These are phyloP conservation scores for Effrenium voratum DNA, from an alignment of 73 alveolate species.

Conservation along the genomic window DNA sequence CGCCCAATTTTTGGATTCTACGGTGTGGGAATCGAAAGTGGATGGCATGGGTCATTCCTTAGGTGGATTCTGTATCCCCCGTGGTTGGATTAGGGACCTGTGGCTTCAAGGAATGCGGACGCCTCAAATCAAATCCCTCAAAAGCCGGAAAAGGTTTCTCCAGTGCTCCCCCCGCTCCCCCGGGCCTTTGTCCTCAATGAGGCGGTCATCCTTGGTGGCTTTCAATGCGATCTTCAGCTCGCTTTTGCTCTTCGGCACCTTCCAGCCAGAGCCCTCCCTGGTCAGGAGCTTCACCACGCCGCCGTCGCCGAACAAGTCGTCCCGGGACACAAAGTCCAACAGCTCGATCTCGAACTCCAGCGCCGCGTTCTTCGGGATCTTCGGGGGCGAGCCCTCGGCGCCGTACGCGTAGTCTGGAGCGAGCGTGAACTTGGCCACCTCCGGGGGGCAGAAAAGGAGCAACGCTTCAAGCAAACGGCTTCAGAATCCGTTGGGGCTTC, in stretches of 20 bases:
- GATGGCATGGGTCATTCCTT: no score
- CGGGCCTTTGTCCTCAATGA: conserved; percentile 56
- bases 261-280: conserved; percentile 95
- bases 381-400: conserved; percentile 95
- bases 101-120: no score
- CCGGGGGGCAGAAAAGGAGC: no score
- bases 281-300: conserved; percentile 91
- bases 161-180: neutral
- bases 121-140: no score
- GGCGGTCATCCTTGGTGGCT: conserved; percentile 22
- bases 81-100: no score
- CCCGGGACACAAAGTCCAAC: conserved; percentile 94
- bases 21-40: no score
- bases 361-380: conserved; percentile 96
- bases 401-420: conserved; percentile 97
- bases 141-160: no score
- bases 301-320: conserved; percentile 94
- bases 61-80: no score
- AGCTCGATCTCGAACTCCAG: conserved; percentile 96
- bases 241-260: conserved; percentile 89
- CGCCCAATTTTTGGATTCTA: no score
- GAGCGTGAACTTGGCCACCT: conserved; percentile 96
- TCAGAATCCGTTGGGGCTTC: neutral
- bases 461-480: neutral
- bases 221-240: conserved; percentile 91